Evolutionary conservation across 768 basidiomycete genomes (phyloP), one percentile per base, ranked within the genome.

Genomic region (Leccinum broughii): DNA sequence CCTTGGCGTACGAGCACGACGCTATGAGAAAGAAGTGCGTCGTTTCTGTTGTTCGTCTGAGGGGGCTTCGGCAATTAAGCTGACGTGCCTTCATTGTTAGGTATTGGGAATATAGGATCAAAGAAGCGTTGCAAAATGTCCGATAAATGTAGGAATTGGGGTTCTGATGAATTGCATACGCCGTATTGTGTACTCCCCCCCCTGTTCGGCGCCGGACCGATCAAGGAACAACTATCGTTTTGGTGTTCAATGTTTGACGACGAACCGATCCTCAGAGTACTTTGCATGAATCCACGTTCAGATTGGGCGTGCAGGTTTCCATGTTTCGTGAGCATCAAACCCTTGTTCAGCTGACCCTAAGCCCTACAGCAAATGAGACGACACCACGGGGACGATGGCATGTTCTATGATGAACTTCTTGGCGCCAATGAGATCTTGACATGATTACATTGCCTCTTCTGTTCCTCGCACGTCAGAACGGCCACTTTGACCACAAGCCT

Each of bases 371-470:
- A 92, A 81, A 62, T 85, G 80, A 8, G 8, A 41, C 3, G 89
- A 87, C 1, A 93, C 83, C 53, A 88, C 77, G 3, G 92, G 92
- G 1, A 84, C 77, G 59, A 95, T 86, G 51, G 77, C 78, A 63
- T 92, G 85, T 67, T 86, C 72, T 3, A 77, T 74, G 24, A 93
- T 72, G 74, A 95, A 93, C 14, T 90, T 91, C 14, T 90, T 91
- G 22, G 90, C 91, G 34, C 85, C 84, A 55, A 80, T 71, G 59
- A 94, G 79, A 74, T 94, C 92, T 57, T 83, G 79, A 64, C 80
- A 83, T 8, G 91, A 92, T 17, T 91, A 92, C 91, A 94, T 92
- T 28, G 88, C 2, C 1, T 37, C 91, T 92, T 92, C 58, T 53
- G 46, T 61, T 61, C 59, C 55, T 60, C 4, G 57, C 58, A 62